A percentile compares a stretch with the other conserved stretches of the same genome.
phyloP scores from a whole-genome alignment of 805 yeast genomes.

The Sugiyamaella floridensis region DNA sequence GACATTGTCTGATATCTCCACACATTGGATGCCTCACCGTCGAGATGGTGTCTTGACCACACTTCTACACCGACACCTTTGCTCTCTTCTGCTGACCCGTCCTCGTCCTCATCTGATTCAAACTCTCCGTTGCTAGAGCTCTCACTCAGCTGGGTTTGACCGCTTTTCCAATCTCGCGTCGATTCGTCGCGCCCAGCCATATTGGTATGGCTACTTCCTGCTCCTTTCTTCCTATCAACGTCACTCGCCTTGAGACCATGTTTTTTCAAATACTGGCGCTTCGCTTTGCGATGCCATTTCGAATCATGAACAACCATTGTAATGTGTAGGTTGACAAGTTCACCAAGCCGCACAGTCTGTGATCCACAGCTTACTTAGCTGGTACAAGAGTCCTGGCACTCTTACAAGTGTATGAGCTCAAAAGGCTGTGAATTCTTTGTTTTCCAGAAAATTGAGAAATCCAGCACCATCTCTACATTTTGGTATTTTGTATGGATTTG shows the following conservation, averaged over 20 bases:
- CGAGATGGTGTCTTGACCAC: neutral
- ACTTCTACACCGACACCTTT: neutral
- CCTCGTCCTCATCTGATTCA: neutral
- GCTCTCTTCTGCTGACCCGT: neutral
- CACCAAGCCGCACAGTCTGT: neutral
- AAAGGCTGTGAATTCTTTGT: no score
- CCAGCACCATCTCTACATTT: no score
- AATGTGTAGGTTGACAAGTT: neutral
- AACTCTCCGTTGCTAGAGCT: constrained; percentile 1
- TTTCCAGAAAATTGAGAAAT: no score
- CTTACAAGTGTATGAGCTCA: no score
- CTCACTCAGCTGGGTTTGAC: neutral
- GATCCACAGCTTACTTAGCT: neutral
- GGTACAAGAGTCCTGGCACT: no score
- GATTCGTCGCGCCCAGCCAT: neutral
- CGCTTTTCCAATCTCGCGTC: neutral
- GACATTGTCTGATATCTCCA: constrained; percentile 16
- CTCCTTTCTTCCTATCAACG: neutral
- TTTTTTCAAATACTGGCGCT: constrained; percentile 36
- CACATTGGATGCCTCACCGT: constrained; percentile 7
- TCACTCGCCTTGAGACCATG: constrained; percentile 32
- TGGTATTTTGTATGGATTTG: no score
- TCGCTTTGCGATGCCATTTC: constrained; percentile 47
- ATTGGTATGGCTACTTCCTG: neutral
- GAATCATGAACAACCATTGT: constrained; percentile 46